Evolutionary conservation across 1,284 basidiomycete species (phyloP).

Genomic region (Melampsora abietis-canadensis): DNA sequence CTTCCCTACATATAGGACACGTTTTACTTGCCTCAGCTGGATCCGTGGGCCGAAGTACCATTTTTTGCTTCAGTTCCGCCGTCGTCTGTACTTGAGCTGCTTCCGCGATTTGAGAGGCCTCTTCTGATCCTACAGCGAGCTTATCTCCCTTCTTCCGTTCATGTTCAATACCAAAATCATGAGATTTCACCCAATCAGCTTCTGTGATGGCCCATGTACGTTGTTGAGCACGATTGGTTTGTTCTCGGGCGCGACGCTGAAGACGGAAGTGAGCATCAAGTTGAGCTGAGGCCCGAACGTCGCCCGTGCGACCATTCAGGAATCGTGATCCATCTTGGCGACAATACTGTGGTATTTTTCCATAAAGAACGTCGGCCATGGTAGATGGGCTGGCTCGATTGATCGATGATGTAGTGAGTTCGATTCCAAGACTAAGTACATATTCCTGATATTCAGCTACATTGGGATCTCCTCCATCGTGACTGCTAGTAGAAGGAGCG

Average conservation of each 20-base stretch:
- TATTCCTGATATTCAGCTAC: slow-evolving; percentile 39
- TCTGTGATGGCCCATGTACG: slow-evolving; percentile 28
- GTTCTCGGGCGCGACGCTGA: slow-evolving; percentile 20
- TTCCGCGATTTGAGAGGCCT: not conserved
- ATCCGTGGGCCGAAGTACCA: slow-evolving; percentile 28
- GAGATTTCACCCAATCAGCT: slow-evolving; percentile 38
- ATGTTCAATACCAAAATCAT: slow-evolving; percentile 27
- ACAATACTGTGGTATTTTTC: slow-evolving; percentile 39
- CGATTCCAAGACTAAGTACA: slow-evolving; percentile 15
- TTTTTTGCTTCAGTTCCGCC: slow-evolving; percentile 23
- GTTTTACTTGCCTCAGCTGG: slow-evolving; percentile 31
- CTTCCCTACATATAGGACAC: slow-evolving; percentile 38
- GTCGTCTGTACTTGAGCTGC: slow-evolving; percentile 10
- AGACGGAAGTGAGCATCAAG: slow-evolving; percentile 40
- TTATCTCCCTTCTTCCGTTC: slow-evolving; percentile 13
- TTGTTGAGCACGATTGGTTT: slow-evolving; percentile 29
- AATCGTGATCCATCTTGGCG: slow-evolving; percentile 41
- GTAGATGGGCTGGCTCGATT: slow-evolving; percentile 25
- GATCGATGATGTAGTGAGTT: slow-evolving; percentile 34
- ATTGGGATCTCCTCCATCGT: slow-evolving; percentile 19
- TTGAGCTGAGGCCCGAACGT: slow-evolving; percentile 26
- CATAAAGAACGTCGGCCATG: slow-evolving; percentile 35
- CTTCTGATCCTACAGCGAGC: slow-evolving; percentile 4
- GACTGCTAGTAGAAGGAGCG: slow-evolving; percentile 29
- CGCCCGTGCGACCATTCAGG: slow-evolving; percentile 31